A percentile compares a stretch with the other conserved stretches of the same genome.
These are phyloP conservation scores for Pistacia atlantica DNA, from an alignment of 345 rosid genomes.

Conservation along the genomic window DNA sequence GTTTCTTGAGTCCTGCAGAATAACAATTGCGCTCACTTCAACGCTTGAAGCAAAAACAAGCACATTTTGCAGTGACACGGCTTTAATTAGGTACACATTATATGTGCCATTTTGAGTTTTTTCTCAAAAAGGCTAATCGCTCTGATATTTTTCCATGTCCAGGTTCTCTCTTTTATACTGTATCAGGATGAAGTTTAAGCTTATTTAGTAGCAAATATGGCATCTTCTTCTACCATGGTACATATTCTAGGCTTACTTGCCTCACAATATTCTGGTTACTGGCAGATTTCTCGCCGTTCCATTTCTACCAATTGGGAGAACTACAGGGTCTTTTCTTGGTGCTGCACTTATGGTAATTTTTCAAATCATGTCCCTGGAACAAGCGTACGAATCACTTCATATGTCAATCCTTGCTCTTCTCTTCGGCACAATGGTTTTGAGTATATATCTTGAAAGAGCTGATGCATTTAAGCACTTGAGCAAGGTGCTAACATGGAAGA, in stretches of 20 bases:
- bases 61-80: too few species aligned
- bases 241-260: constrained; percentile 67
- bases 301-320: constrained; percentile 76
- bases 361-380: constrained; percentile 61
- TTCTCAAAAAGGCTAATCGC: too few species aligned
- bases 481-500: constrained; percentile 65
- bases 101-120: too few species aligned
- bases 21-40: too few species aligned
- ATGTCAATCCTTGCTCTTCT: constrained; percentile 84
- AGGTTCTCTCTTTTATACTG: too few species aligned
- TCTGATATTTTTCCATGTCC: too few species aligned
- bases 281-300: constrained; percentile 70
- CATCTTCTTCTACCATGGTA: constrained; percentile 48
- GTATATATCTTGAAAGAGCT: constrained; percentile 78
- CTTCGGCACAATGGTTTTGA: constrained; percentile 87
- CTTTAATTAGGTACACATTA: too few species aligned
- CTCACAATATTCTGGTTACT: constrained; percentile 72
- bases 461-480: constrained; percentile 81
- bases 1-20: too few species aligned
- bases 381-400: constrained; percentile 79
- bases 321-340: constrained; percentile 85
- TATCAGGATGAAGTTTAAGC: neutral
- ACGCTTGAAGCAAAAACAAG: too few species aligned
- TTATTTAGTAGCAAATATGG: constrained; percentile 41
- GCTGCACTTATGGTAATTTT: constrained; percentile 89